These are phyloP conservation scores for Solanum chilense DNA, from an alignment of 257 asterid species.

Conservation along the genomic window DNA sequence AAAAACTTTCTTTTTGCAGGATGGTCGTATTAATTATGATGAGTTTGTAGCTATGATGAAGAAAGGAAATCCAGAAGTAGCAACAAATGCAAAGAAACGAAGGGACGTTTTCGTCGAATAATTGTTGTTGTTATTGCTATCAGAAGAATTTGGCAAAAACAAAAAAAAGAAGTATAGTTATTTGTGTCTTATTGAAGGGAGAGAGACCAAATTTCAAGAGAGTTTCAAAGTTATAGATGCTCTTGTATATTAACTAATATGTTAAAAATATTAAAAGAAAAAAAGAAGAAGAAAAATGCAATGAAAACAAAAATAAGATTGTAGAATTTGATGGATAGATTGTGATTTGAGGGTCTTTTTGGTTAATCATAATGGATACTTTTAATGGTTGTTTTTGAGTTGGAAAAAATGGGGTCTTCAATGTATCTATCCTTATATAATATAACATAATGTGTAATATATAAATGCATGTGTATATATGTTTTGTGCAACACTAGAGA, in stretches of 20 bases:
- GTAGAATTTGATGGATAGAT: neutral
- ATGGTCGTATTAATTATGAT: slow-evolving; percentile 14
- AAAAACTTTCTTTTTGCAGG: slow-evolving; percentile 1
- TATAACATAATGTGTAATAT: neutral
- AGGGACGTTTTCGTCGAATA: slow-evolving; percentile 6
- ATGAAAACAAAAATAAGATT: neutral
- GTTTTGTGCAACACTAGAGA: neutral
- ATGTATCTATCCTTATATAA: neutral
- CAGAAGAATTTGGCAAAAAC: neutral
- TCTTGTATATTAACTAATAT: neutral
- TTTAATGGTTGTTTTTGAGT: neutral
- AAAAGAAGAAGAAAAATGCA: neutral
- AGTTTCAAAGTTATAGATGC: neutral
- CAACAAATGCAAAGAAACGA: slow-evolving; percentile 10
- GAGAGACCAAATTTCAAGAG: neutral
- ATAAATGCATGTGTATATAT: neutral
- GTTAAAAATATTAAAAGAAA: neutral
- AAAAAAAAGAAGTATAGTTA: neutral
- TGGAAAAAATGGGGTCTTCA: neutral
- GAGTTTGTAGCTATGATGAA: slow-evolving; percentile 19
- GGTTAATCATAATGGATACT: neutral
- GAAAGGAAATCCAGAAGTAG: slow-evolving; percentile 14
- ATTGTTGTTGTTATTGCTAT: neutral
- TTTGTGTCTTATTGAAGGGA: neutral
- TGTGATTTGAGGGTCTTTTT: neutral